Conservation (phyloP, 192 early-diverging fungal species). For the Backusella sp. region DNA sequence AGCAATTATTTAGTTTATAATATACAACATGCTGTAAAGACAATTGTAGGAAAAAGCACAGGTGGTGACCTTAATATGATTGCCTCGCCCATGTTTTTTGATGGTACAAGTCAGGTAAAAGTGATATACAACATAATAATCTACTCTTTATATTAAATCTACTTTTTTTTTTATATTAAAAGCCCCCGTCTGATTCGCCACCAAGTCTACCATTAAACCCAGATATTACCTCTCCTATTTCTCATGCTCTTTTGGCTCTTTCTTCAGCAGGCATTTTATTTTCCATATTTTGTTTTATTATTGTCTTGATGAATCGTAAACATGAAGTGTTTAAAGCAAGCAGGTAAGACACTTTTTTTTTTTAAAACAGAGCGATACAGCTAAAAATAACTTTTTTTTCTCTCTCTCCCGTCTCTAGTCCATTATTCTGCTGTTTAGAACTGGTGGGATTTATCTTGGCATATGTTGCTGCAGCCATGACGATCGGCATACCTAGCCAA, state of each 20-base stretch:
- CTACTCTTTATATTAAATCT: not conserved
- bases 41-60: slow-evolving; percentile 37
- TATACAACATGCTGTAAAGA: slow-evolving; percentile 34
- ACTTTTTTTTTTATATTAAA: not conserved
- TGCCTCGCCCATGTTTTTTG: slow-evolving; percentile 42
- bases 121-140: not conserved
- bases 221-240: slow-evolving; percentile 35
- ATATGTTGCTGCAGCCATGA: slow-evolving; percentile 37
- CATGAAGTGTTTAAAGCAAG: slow-evolving; percentile 48
- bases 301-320: slow-evolving; percentile 39
- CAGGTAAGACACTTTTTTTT: slow-evolving; percentile 30
- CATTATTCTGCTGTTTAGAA: slow-evolving; percentile 51
- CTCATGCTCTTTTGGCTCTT: slow-evolving; percentile 36
- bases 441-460: slow-evolving; percentile 47
- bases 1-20: slow-evolving; percentile 49
- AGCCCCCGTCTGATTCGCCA: slow-evolving; percentile 44
- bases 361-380: not conserved
- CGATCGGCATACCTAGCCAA: slow-evolving; percentile 40
- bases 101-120: slow-evolving; percentile 33
- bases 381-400: not conserved
- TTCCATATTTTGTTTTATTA: slow-evolving; percentile 31
- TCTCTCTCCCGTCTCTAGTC: slow-evolving; percentile 26
- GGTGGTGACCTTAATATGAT: slow-evolving; percentile 38
- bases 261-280: slow-evolving; percentile 38
- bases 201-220: slow-evolving; percentile 42